Evolutionary conservation across 2,329 filamentous ascomycete genomes (phyloP).

Genomic region (Colletotrichum scovillei): DNA sequence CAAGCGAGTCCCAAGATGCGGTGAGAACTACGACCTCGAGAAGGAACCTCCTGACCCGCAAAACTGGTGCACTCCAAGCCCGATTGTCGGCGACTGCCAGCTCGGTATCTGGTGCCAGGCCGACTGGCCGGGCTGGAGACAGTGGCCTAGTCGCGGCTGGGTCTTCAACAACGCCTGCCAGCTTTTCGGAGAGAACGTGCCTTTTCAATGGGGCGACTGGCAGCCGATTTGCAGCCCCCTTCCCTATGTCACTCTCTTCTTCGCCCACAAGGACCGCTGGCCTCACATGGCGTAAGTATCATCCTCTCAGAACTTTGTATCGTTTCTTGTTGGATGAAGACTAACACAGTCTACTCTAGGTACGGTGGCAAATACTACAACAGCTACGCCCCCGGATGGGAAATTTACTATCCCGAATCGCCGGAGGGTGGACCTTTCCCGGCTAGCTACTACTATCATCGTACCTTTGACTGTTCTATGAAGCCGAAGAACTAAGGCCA

Average conservation of each 20-base stretch:
- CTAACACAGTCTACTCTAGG: not conserved
- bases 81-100: conserved; percentile 6
- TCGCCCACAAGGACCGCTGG: not conserved
- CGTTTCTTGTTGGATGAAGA: not conserved
- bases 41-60: conserved; percentile 13
- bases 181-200: conserved; percentile 14
- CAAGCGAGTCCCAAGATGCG: not conserved
- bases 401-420: conserved; percentile 20
- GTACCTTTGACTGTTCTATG: conserved; percentile 28
- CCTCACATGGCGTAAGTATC: conserved; percentile 2
- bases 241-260: conserved; percentile 26
- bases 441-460: conserved; percentile 17
- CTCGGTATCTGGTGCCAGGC: conserved; percentile 29
- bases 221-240: conserved; percentile 18
- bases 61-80: conserved; percentile 26
- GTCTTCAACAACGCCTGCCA: conserved; percentile 26
- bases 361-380: conserved; percentile 20
- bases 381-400: conserved; percentile 1
- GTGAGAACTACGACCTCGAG: conserved; percentile 2
- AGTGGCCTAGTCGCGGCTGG: conserved; percentile 23
- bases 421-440: not conserved
- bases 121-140: not conserved
- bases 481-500: not conserved
- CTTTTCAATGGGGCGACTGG: conserved; percentile 10
- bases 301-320: not conserved